Evolutionary conservation across 140 eudicot genomes (phyloP).

Genomic region (Bidens hawaiensis): DNA sequence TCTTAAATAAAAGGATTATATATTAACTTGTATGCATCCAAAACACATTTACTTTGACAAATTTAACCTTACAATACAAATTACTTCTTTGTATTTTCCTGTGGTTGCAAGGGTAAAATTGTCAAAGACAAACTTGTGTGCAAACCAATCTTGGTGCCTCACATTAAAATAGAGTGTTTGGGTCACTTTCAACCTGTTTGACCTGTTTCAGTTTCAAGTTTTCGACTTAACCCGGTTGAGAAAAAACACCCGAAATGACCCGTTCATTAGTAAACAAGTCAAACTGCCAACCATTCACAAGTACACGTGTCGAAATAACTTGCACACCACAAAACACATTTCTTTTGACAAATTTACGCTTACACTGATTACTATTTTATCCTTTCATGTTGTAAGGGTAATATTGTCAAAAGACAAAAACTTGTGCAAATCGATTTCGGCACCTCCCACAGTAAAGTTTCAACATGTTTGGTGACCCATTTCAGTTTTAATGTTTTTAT

Average conservation of each 20-base stretch:
- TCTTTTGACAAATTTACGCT: too few species aligned
- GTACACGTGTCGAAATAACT: too few species aligned
- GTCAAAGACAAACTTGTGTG: not conserved
- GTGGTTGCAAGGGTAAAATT: not conserved
- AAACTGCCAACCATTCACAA: not conserved
- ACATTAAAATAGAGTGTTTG: not conserved
- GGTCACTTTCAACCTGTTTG: not conserved
- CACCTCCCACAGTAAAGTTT: too few species aligned
- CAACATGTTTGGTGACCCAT: too few species aligned
- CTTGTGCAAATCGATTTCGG: too few species aligned
- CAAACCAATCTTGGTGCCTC: not conserved
- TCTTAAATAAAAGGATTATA: not conserved
- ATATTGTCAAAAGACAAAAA: too few species aligned
- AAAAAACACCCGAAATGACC: not conserved
- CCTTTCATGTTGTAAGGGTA: too few species aligned
- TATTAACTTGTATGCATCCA: not conserved
- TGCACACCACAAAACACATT: too few species aligned
- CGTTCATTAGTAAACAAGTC: not conserved
- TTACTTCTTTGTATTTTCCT: not conserved
- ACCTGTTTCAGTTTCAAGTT: not conserved
- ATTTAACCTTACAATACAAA: not conserved
- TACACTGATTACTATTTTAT: too few species aligned
- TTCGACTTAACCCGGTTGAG: not conserved
- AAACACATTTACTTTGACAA: not conserved
- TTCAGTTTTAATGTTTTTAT: too few species aligned